These are phyloP conservation scores for Saccharomyces hybrid DNA, from an alignment of 1,139 yeast genomes.

Conservation along the genomic window DNA sequence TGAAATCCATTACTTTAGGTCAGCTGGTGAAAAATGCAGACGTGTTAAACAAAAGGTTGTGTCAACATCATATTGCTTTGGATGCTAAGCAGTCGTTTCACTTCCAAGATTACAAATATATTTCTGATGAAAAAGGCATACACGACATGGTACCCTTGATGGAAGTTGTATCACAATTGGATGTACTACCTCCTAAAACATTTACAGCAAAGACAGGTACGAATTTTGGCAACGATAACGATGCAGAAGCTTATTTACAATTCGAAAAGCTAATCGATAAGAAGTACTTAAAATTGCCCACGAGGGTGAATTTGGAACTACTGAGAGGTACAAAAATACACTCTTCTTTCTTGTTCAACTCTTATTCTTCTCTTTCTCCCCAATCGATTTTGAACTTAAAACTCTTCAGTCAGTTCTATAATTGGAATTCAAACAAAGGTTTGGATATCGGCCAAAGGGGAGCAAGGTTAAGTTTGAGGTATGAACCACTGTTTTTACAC, in stretches of 20 bases:
- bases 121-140: neutral
- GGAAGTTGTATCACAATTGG: constrained; percentile 49
- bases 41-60: constrained; percentile 21
- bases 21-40: constrained; percentile 25
- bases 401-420: constrained; percentile 30
- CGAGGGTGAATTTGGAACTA: constrained; percentile 47
- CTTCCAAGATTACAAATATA: neutral
- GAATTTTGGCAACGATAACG: constrained; percentile 78
- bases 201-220: constrained; percentile 87
- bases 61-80: constrained; percentile 24
- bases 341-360: constrained; percentile 61
- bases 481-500: neutral
- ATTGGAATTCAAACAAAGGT: neutral
- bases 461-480: neutral
- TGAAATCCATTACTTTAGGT: constrained; percentile 22
- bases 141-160: constrained; percentile 21
- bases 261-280: constrained; percentile 60
- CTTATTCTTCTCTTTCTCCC: constrained; percentile 46
- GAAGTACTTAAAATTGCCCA: neutral
- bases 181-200: constrained; percentile 52
- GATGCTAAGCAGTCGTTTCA: constrained; percentile 14
- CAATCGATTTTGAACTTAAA: constrained; percentile 47
- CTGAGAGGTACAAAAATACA: constrained; percentile 73
- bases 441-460: neutral
- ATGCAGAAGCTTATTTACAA: constrained; percentile 87